Conservation (phyloP, 1,139 yeast species). For the Geotrichum candidum region DNA sequence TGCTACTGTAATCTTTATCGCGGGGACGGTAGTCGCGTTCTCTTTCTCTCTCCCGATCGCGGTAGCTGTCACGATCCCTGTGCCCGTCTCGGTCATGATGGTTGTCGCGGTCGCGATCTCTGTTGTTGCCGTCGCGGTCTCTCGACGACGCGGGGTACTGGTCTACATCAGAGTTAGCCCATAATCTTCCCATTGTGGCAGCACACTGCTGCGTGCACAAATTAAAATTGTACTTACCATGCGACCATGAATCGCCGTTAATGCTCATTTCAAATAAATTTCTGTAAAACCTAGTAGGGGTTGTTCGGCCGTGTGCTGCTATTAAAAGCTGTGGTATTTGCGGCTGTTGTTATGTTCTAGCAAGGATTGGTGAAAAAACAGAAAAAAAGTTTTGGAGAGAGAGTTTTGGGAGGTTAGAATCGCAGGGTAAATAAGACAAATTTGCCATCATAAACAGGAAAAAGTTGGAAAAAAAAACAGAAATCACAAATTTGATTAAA, state of each 20-base stretch:
- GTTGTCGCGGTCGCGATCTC: slow-evolving; percentile 9
- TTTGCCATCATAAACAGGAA: neutral
- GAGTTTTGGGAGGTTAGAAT: neutral
- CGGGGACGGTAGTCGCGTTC: slow-evolving; percentile 21
- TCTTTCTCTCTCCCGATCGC: slow-evolving; percentile 19
- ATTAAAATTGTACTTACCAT: neutral
- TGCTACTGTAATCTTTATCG: slow-evolving; percentile 23
- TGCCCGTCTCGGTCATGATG: slow-evolving; percentile 16
- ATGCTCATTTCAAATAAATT: neutral
- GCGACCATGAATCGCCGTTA: neutral
- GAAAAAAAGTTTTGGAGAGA: neutral
- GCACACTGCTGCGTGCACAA: neutral
- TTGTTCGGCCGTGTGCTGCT: neutral
- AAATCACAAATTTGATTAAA: neutral
- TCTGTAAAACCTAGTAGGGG: neutral
- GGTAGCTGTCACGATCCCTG: slow-evolving; percentile 19
- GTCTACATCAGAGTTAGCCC: neutral
- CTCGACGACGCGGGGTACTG: neutral
- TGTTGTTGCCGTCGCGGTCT: neutral
- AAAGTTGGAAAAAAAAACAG: neutral
- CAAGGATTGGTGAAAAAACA: neutral
- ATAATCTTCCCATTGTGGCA: neutral
- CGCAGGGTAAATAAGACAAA: neutral
- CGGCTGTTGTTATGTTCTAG: neutral
- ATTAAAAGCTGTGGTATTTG: neutral